phyloP scores from a whole-genome alignment of 495 filamentous ascomycete species.

The Aspergillus taichungensis region DNA sequence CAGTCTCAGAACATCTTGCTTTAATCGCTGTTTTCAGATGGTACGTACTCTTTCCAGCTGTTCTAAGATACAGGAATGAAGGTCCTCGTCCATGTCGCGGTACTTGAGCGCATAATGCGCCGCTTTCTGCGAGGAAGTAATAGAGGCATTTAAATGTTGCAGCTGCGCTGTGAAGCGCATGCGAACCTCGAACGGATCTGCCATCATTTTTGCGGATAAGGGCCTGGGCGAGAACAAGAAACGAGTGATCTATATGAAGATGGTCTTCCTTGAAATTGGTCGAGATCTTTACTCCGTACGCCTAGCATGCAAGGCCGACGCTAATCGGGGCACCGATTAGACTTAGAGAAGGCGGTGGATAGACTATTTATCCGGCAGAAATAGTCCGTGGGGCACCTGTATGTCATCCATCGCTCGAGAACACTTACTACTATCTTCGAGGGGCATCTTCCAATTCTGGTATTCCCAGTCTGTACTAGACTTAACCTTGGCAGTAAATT shows the following conservation, averaged over 20 bases:
- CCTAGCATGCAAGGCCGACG: no score
- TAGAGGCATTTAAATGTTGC: conserved; percentile 78
- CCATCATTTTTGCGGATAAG: conserved; percentile 44
- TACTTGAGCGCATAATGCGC: conserved; percentile 92
- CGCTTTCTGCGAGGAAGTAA: conserved; percentile 81
- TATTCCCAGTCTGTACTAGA: no score
- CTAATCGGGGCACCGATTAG: not conserved
- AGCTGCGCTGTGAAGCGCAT: conserved; percentile 90
- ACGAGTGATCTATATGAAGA: no score
- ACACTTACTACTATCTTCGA: not conserved
- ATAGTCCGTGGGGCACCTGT: not conserved
- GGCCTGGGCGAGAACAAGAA: no score
- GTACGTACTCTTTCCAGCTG: conserved; percentile 70
- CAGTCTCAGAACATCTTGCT: not conserved
- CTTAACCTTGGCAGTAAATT: no score
- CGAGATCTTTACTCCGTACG: no score
- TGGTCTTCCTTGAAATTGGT: not conserved
- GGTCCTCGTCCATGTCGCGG: conserved; percentile 86
- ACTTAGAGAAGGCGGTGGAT: not conserved
- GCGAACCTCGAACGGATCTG: conserved; percentile 95
- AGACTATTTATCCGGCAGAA: not conserved
- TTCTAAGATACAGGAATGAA: conserved; percentile 94
- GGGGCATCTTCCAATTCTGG: no score
- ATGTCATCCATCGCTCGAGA: not conserved
- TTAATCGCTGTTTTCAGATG: not conserved